These are phyloP conservation scores for Sungouiella thailandica DNA, from an alignment of 805 yeast species.

Conservation along the genomic window DNA sequence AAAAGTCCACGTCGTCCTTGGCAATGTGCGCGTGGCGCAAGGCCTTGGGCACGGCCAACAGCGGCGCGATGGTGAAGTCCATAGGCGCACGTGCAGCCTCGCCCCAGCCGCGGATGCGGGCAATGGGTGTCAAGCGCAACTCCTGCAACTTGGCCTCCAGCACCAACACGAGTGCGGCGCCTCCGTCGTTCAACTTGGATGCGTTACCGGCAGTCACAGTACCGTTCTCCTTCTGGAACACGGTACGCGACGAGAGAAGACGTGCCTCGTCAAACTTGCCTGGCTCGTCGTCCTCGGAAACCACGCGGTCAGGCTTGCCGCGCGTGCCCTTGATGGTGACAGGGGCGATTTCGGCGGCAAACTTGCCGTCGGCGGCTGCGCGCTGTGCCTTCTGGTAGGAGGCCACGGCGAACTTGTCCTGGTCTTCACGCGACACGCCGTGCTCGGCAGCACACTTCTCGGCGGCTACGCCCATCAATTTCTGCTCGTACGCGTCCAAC, in stretches of 20 bases:
- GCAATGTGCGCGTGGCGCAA: conserved; percentile 75
- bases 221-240: conserved; percentile 89
- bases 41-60: conserved; percentile 94
- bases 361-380: conserved; percentile 80
- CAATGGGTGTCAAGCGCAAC: conserved; percentile 83
- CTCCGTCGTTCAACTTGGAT: conserved; percentile 96
- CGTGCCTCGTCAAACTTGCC: conserved; percentile 71
- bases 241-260: conserved; percentile 83
- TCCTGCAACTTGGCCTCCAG: conserved; percentile 82
- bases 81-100: conserved; percentile 96
- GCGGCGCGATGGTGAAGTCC: conserved; percentile 94
- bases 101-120: conserved; percentile 91
- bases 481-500: conserved; percentile 81
- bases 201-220: conserved; percentile 98
- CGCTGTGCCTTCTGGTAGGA: conserved; percentile 83
- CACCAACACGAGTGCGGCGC: conserved; percentile 87
- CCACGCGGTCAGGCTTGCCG: conserved; percentile 74
- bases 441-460: conserved; percentile 92
- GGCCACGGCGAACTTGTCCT: conserved; percentile 80
- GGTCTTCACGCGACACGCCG: conserved; percentile 72
- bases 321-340: conserved; percentile 84
- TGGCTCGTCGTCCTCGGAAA: conserved; percentile 80
- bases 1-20: conserved; percentile 72
- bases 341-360: conserved; percentile 77
- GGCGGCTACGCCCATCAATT: conserved; percentile 95